These are phyloP conservation scores for Diaporthe vaccinii DNA, from an alignment of 2,329 filamentous ascomycete species.

Conservation along the genomic window DNA sequence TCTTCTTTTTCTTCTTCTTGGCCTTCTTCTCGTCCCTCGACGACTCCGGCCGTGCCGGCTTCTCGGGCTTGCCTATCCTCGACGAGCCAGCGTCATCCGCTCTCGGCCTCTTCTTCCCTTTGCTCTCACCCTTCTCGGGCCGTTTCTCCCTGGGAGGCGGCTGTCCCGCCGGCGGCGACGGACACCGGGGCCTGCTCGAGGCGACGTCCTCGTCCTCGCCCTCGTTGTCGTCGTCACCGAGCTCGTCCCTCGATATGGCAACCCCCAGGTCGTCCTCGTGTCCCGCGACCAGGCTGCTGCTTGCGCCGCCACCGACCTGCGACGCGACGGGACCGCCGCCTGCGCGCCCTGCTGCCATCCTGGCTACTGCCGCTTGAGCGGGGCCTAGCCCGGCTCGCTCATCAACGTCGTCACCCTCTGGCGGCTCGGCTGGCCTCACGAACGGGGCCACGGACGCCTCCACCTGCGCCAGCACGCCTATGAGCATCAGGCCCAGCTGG, in stretches of 20 bases:
- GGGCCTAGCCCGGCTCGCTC: conserved; percentile 44
- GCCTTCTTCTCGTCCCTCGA: conserved; percentile 59
- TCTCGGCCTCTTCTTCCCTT: conserved; percentile 27
- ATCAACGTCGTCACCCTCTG: conserved; percentile 42
- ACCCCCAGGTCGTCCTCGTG: conserved; percentile 43
- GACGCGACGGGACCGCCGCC: background rate
- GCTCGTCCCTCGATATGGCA: conserved; percentile 45
- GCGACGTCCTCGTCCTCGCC: background rate
- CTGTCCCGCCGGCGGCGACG: background rate
- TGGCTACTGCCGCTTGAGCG: conserved; percentile 40
- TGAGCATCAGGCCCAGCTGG: conserved; percentile 76
- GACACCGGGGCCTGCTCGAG: background rate
- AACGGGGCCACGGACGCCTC: conserved; percentile 58
- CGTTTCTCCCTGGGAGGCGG: conserved; percentile 39
- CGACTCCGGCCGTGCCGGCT: conserved; percentile 50
- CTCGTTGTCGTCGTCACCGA: conserved; percentile 35
- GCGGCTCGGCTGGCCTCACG: conserved; percentile 42
- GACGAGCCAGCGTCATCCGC: background rate
- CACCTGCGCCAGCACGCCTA: conserved; percentile 74
- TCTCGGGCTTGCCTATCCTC: background rate
- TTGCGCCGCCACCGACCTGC: background rate
- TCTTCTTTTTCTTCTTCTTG: conserved; percentile 68
- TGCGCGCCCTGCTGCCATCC: background rate
- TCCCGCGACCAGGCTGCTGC: background rate
- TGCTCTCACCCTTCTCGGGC: conserved; percentile 39